Conservation (phyloP, 1,284 basidiomycete species). For the Ganoderma meredithae region DNA sequence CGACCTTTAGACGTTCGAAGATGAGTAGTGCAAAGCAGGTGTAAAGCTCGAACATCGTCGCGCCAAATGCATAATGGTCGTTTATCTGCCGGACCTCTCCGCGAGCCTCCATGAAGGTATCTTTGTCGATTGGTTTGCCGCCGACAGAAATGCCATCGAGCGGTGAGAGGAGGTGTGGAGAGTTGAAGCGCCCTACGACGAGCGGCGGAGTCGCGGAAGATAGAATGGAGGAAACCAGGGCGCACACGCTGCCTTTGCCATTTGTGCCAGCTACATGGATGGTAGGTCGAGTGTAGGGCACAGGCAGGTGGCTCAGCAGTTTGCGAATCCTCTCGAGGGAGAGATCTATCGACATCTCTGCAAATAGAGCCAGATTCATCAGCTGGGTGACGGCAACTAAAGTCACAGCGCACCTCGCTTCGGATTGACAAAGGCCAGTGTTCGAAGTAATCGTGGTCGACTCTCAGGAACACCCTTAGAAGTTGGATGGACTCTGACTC, state of each 20-base stretch:
- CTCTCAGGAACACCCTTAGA: background rate
- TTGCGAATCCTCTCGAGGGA: slow-evolving; percentile 74
- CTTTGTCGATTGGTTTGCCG: slow-evolving; percentile 57
- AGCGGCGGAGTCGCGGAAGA: slow-evolving; percentile 56
- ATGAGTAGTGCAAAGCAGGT: slow-evolving; percentile 79
- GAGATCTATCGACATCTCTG: slow-evolving; percentile 77
- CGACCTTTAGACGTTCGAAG: slow-evolving; percentile 74
- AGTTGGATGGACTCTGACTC: background rate
- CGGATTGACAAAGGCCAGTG: background rate
- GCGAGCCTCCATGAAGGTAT: slow-evolving; percentile 60
- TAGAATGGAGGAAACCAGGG: slow-evolving; percentile 83
- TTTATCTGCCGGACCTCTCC: slow-evolving; percentile 61
- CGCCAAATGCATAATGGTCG: slow-evolving; percentile 50
- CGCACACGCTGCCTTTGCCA: slow-evolving; percentile 94
- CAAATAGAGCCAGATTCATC: background rate
- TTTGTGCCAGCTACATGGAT: slow-evolving; percentile 97
- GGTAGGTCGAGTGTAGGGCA: slow-evolving; percentile 78
- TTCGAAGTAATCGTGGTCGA: background rate
- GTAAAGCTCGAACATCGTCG: slow-evolving; percentile 88
- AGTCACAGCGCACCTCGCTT: background rate
- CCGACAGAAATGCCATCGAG: slow-evolving; percentile 84
- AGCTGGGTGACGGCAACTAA: background rate
- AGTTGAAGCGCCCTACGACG: slow-evolving; percentile 88
- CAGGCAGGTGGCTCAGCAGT: slow-evolving; percentile 66
- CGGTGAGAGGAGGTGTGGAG: slow-evolving; percentile 86